Percentiles rank a stretch among this genome's conserved stretches.
phyloP scores from a whole-genome alignment of 129 eudicot genomes.

The Smallanthus sonchifolius region DNA sequence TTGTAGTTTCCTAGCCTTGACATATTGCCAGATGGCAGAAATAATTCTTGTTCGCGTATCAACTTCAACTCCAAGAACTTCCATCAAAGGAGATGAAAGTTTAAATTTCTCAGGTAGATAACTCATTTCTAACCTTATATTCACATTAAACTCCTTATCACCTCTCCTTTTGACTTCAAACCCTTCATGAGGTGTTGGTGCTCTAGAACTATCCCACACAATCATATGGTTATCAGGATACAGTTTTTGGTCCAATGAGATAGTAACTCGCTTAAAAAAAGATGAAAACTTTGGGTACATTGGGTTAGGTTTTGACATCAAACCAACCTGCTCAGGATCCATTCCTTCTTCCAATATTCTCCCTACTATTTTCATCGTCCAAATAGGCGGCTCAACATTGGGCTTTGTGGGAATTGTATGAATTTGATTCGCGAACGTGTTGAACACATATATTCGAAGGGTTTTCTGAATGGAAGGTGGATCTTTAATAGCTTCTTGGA shows the following conservation, averaged over 20 bases:
- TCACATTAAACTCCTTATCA: conserved; percentile 68
- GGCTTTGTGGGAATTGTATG: conserved; percentile 67
- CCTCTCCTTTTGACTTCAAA: conserved; percentile 95
- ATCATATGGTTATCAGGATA: conserved; percentile 87
- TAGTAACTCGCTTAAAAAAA: conserved; percentile 71
- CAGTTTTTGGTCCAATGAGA: conserved; percentile 70
- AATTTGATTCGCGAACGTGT: conserved; percentile 83
- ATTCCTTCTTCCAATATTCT: conserved; percentile 88
- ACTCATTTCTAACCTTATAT: conserved; percentile 73
- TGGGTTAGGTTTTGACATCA: conserved; percentile 57
- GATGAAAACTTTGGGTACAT: conserved; percentile 83
- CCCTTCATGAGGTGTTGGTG: conserved; percentile 89
- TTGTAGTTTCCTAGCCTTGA: conserved; percentile 87
- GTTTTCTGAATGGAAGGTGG: conserved; percentile 81
- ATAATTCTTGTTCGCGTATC: conserved; percentile 85
- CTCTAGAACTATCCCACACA: conserved; percentile 77
- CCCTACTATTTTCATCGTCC: conserved; percentile 90
- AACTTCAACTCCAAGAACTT: conserved; percentile 90
- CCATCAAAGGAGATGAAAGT: conserved; percentile 71
- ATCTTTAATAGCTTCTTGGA: conserved; percentile 76
- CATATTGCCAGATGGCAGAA: conserved; percentile 87
- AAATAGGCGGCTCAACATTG: conserved; percentile 72
- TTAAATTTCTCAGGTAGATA: conserved; percentile 80
- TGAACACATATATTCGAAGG: conserved; percentile 81
- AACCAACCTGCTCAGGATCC: conserved; percentile 81